Base-by-base conservation (phyloP, 2,329 filamentous ascomycete species). In the Achaetomium macrosporum region DNA sequence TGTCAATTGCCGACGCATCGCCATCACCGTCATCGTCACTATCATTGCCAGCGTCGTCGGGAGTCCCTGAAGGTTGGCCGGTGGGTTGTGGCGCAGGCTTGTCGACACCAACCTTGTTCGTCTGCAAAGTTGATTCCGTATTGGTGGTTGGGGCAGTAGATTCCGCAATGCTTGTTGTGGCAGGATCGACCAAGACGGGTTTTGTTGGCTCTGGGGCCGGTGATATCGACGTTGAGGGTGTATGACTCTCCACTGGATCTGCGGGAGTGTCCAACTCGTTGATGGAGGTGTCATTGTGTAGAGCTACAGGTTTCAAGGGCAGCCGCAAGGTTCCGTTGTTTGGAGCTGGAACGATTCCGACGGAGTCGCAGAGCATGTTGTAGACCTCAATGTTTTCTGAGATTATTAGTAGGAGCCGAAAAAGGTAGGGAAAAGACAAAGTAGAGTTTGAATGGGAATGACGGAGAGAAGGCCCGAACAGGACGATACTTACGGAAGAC, bases 371-470 rank as follows among this genome's bases (percentile, higher is more conserved):
- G 42, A 97, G 71, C 57, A 97, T 88, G 64, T 96, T 96, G 72
- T 97, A 97, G 9, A 97, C 87, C 64, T 96, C 88, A 54, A 83
- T 91, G 59, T 97, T 97, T 80, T 96, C 88, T 92, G 61, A 20
- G 5, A 6, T 3, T 30, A 20, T 62, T 49, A 58, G 65, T 70
- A 66, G 15, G 3, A 2, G 9, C 12, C 11, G 15, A 8, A 8
- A 37, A n/a, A 37, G 15, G n/a, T 5, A 37, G 3, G 35, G 5
- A 15, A 35, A 35, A 37, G 35, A n/a, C 3, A 25, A 25, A 25
- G 25, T 25, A 25, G 42, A 51, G 16, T 12, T 3, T 35, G 11
- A 35, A 15, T 35, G 37, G 20, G 19, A n/a, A 17, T 13, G 15
- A 4, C 11, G 39, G 30, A 35, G 33, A 12, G 33, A 35, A 12